Evolutionary conservation across 2,329 filamentous ascomycete species (phyloP), one percentile per base, ranked within the genome.

Genomic region (Lachnellula arida): DNA sequence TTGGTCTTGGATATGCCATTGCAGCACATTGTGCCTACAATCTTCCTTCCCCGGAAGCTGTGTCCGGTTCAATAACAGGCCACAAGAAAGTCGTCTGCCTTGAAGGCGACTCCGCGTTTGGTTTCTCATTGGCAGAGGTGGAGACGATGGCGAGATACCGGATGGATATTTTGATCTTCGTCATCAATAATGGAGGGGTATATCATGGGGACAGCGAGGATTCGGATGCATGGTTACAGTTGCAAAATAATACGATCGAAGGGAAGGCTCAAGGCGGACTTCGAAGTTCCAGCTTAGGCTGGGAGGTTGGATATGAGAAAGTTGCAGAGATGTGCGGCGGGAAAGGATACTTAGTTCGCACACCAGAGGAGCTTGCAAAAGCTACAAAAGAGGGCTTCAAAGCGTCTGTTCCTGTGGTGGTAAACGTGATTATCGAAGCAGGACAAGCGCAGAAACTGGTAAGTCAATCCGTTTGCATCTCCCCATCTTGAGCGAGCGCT

Each of bases 1-100:
- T 83, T 0, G 80, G 81, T 0, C 66, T 83, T 25, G 80, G 78
- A 1, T 83, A 83, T 60, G 76, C 78, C 3, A 78, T 82, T 50
- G 81, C 80, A 8, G 79, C 80, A 0, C 76, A 80, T 61, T 76
- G 75, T 46, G 80, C 80, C 0, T 82, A 81, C 68, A 82, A 82
- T 59, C 60, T 75, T 1, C 68, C 71, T 9, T 61, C 65, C 3
- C 62, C 68, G 2, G 70, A 77, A 65, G 72, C 64, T 4, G 51
- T 42, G 5, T 67, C 68, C 4, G 70, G 71, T 2, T 57, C 64
- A 8, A 51, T 46, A 11, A 55, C 53, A 1, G 59, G 53, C 12
- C 40, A 50, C 28, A 83, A 82, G 67, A 81, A 82, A 57, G 73
- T 82, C n/a, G 71, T 82, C 8, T 77, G 77, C 15, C 68, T 82